Base-by-base conservation (phyloP, 768 basidiomycete genomes). In the Xerocomus potaroensis region DNA sequence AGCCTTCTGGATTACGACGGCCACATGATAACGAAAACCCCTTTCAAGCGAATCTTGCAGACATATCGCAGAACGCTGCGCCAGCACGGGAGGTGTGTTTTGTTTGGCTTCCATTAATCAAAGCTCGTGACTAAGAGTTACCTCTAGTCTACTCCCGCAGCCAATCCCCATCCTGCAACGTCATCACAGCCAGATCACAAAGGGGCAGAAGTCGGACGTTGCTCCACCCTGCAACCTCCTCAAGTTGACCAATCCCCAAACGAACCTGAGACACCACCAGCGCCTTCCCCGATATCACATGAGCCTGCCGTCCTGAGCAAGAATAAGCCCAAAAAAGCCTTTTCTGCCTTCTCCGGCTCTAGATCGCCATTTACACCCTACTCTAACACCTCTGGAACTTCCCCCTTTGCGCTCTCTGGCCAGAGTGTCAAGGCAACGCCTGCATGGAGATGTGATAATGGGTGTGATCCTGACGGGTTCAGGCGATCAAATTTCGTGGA, bases 341-440 rank as follows among this genome's bases (percentile, higher is more conserved):
- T 74, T 49, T 69, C 72, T 16, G 61, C 69, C 14, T 74, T 72
- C 45, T 61, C 67, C 14, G 59, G 64, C 12, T 58, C 66, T 8
- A 48, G 59, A 5, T 72, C 73, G 15, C 60, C 70, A 5, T 72
- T 72, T 21, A 42, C 55, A 23, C 63, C 59, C 23, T 68, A 63
- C 39, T 54, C 66, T 8, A 61, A 49, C 18, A 32, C 51, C 24
- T 53, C 54, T 12, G 60, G 58, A 8, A 26, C 44, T 4, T 62
- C 64, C 2, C 58, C 66, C 1, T 64, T 65, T 45, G 43, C 50
- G 11, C 33, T 49, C 39, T 51, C 54, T 37, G 46, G 51, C 15
- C 49, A 55, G 48, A 40, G 6, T 11, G 45, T 44, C 12, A 58
- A 36, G 38, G 22, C 44, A 12, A 42, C 60, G 30, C 64, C 66